Percentiles rank a stretch among this genome's conserved stretches.
Conservation (phyloP, 129 eudicot genomes). For the Flaveria trinervia region DNA sequence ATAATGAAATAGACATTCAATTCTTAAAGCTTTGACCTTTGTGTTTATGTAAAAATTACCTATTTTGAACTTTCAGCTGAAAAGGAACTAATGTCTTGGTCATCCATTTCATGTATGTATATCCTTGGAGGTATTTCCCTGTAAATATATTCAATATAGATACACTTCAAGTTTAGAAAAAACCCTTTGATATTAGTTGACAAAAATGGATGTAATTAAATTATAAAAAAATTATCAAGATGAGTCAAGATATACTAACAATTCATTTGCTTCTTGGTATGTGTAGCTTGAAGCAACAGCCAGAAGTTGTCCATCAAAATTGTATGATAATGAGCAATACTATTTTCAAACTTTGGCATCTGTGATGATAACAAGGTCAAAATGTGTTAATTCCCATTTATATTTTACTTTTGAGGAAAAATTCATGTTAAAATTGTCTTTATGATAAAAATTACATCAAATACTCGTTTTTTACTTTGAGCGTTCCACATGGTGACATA, state of each 20-base stretch:
- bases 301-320: slow-evolving; percentile 59
- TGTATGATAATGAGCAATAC: slow-evolving; percentile 84
- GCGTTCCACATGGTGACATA: slow-evolving; percentile 84
- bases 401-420: not conserved
- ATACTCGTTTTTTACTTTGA: slow-evolving; percentile 62
- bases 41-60: slow-evolving; percentile 13
- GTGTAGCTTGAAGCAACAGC: slow-evolving; percentile 90
- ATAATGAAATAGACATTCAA: not conserved
- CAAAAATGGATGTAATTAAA: not conserved
- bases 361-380: slow-evolving; percentile 44
- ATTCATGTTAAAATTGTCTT: not conserved
- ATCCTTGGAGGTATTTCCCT: slow-evolving; percentile 81
- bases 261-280: slow-evolving; percentile 78
- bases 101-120: slow-evolving; percentile 60
- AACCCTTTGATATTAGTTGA: too few species aligned
- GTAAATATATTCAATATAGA: slow-evolving; percentile 29
- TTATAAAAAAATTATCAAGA: not conserved
- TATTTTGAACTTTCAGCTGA: slow-evolving; percentile 49
- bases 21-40: slow-evolving; percentile 26
- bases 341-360: slow-evolving; percentile 74
- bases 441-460: slow-evolving; percentile 52
- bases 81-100: slow-evolving; percentile 32
- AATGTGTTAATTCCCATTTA: slow-evolving; percentile 8
- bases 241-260: slow-evolving; percentile 46
- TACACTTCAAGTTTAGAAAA: not conserved